These are phyloP conservation scores for Saccharomycopsis selenospora DNA, from an alignment of 805 yeast genomes.

Conservation along the genomic window DNA sequence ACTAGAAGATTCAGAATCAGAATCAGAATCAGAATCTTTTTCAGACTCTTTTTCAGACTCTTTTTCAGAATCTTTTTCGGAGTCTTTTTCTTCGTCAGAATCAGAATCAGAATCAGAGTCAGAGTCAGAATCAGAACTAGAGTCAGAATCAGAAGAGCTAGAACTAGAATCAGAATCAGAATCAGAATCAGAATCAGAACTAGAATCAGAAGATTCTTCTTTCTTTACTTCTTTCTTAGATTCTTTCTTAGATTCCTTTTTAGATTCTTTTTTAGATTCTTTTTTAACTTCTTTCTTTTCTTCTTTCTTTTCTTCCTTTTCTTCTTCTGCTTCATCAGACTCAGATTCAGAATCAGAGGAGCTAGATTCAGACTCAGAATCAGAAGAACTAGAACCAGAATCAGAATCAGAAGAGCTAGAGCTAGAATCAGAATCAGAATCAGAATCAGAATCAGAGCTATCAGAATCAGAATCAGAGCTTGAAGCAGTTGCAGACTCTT, in stretches of 20 bases:
- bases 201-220: constrained; percentile 27
- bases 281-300: constrained; percentile 7
- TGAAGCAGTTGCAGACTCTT: constrained; percentile 29
- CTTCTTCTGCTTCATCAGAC: constrained; percentile 24
- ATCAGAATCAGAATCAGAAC: constrained; percentile 27
- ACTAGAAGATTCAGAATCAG: constrained; percentile 22
- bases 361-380: constrained; percentile 24
- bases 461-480: constrained; percentile 25
- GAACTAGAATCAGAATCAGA: constrained; percentile 28
- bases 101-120: constrained; percentile 18
- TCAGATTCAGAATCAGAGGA: constrained; percentile 23
- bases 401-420: constrained; percentile 19
- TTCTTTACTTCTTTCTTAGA: constrained; percentile 14
- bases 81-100: not conserved
- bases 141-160: constrained; percentile 4
- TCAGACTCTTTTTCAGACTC: constrained; percentile 10
- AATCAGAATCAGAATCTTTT: constrained; percentile 26
- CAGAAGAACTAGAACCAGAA: constrained; percentile 21
- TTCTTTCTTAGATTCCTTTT: constrained; percentile 13
- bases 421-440: constrained; percentile 22
- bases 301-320: constrained; percentile 14
- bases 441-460: constrained; percentile 24
- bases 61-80: constrained; percentile 21
- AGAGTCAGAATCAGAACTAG: constrained; percentile 22
- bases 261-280: constrained; percentile 10